These are phyloP conservation scores for Chamaenerion angustifolium DNA, from an alignment of 345 rosid genomes.

Conservation along the genomic window DNA sequence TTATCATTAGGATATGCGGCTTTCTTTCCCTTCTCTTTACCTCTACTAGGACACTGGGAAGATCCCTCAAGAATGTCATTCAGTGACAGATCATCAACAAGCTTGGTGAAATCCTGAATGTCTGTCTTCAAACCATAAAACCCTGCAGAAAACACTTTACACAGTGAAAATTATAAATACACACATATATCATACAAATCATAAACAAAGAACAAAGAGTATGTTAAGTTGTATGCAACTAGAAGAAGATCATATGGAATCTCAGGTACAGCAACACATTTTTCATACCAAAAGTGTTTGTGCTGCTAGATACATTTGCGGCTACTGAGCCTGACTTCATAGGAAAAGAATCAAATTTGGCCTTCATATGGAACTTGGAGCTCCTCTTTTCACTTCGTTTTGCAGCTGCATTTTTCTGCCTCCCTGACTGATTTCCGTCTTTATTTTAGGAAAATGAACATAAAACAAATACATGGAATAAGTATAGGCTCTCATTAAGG, in stretches of 20 bases:
- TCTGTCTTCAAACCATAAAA: constrained; percentile 75
- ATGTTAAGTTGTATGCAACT: no score
- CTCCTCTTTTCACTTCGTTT: constrained; percentile 69
- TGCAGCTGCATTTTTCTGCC: constrained; percentile 37
- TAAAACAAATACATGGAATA: not conserved
- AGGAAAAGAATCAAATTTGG: constrained; percentile 31
- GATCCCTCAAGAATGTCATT: constrained; percentile 70
- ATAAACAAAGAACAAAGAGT: no score
- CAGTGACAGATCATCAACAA: constrained; percentile 56
- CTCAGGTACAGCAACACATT: not conserved
- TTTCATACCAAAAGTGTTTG: constrained; percentile 50
- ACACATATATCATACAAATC: no score
- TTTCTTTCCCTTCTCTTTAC: constrained; percentile 56
- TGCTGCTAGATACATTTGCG: constrained; percentile 35
- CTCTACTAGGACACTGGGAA: constrained; percentile 35
- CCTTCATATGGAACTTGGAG: constrained; percentile 35
- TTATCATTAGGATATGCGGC: constrained; percentile 23
- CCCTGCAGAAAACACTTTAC: constrained; percentile 30
- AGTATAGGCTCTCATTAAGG: not conserved
- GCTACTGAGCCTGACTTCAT: constrained; percentile 31
- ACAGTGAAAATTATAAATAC: no score
- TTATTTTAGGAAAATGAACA: no score
- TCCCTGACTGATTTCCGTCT: constrained; percentile 47
- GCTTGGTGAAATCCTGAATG: constrained; percentile 52
- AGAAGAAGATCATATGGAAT: no score